Evolutionary conservation across 2,329 filamentous ascomycete genomes (phyloP).

Genomic region (Hymenoscyphus scutula): DNA sequence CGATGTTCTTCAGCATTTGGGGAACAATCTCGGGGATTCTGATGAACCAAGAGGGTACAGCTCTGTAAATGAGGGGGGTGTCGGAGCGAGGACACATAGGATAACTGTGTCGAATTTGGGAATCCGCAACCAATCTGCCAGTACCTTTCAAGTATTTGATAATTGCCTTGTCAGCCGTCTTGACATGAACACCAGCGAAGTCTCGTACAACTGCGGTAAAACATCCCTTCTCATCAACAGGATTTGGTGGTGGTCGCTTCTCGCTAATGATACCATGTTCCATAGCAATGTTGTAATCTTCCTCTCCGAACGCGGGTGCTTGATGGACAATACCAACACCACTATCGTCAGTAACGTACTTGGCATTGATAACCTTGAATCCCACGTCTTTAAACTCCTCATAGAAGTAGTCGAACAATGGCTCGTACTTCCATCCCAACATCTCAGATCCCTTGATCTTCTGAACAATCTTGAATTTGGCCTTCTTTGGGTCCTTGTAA

Average conservation of each 20-base stretch:
- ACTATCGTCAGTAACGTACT: constrained; percentile 84
- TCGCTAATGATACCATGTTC: constrained; percentile 75
- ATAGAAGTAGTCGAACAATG: constrained; percentile 86
- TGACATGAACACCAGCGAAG: constrained; percentile 85
- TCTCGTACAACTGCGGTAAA: constrained; percentile 77
- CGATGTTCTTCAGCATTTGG: constrained; percentile 86
- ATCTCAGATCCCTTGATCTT: constrained; percentile 81
- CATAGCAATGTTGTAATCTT: constrained; percentile 85
- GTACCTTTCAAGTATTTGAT: constrained; percentile 81
- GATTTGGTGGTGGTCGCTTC: constrained; percentile 78
- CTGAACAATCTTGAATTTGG: constrained; percentile 80
- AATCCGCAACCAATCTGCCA: constrained; percentile 77
- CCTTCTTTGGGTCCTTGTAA: constrained; percentile 95
- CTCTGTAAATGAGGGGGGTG: constrained; percentile 87
- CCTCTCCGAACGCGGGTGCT: constrained; percentile 89
- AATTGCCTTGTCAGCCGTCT: constrained; percentile 88
- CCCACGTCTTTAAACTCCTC: constrained; percentile 82
- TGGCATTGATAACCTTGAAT: constrained; percentile 79
- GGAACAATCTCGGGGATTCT: constrained; percentile 81
- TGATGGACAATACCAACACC: constrained; percentile 95
- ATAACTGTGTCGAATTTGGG: constrained; percentile 86
- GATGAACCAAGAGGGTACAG: constrained; percentile 93
- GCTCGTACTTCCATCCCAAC: constrained; percentile 78
- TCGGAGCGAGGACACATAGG: constrained; percentile 95
- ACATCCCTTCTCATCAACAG: constrained; percentile 78